Conservation (phyloP, 257 asterid genomes). For the Nyctanthes arbortristis region DNA sequence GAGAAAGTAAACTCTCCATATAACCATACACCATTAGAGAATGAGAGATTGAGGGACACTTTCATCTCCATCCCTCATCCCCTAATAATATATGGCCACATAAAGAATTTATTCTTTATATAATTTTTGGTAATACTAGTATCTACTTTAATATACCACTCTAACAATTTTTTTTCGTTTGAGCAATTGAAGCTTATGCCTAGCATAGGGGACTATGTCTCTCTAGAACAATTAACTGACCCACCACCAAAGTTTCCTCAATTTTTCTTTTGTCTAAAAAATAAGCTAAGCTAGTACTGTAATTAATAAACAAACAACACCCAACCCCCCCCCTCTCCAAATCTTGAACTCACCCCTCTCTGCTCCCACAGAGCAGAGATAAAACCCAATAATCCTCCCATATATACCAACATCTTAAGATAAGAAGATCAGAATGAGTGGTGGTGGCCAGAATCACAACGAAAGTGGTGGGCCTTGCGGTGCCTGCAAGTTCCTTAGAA, state of each 20-base stretch:
- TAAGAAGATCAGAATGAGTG: not conserved
- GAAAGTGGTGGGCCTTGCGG: constrained; percentile 59
- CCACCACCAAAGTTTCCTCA: constrained; percentile 53
- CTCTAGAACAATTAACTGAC: constrained; percentile 33
- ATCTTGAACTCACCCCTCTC: constrained; percentile 14
- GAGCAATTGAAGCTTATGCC: too few species aligned
- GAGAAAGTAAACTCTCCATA: too few species aligned
- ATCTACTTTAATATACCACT: too few species aligned
- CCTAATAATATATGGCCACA: too few species aligned
- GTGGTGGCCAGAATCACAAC: not conserved
- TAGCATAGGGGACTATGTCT: too few species aligned
- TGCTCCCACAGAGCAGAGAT: not conserved
- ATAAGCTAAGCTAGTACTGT: not conserved
- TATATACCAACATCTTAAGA: not conserved
- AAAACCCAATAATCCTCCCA: constrained; percentile 13
- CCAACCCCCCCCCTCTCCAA: constrained; percentile 20
- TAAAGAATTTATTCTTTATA: too few species aligned
- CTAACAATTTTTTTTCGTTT: too few species aligned
- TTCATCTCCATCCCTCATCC: too few species aligned
- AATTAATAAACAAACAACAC: constrained; percentile 11
- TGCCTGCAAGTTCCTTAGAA: constrained; percentile 66
- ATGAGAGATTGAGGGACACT: too few species aligned
- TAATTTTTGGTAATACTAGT: too few species aligned
- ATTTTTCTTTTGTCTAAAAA: constrained; percentile 13
- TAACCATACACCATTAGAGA: too few species aligned